Percentiles rank a stretch among this genome's conserved stretches.
Evolutionary conservation across 2,329 filamentous ascomycete species (phyloP).

Genomic region (Trichoderma gracile): DNA sequence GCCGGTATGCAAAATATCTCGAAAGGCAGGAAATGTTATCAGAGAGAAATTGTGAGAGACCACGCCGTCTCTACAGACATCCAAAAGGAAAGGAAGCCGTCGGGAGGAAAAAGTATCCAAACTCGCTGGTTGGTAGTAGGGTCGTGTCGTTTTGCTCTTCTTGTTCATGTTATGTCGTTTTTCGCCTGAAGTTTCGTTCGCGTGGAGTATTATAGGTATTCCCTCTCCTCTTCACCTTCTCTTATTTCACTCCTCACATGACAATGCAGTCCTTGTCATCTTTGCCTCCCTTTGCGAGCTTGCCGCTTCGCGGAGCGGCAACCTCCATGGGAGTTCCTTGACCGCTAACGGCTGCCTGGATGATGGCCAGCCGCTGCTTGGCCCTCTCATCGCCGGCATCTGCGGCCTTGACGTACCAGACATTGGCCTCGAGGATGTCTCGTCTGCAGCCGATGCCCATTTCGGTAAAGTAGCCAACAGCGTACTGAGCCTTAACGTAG

Average conservation of each 20-base stretch:
- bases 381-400: slow-evolving; percentile 89
- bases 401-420: slow-evolving; percentile 96
- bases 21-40: neutral
- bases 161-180: too few species aligned
- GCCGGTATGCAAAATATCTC: slow-evolving; percentile 10
- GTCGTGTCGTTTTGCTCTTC: neutral
- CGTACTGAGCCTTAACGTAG: slow-evolving; percentile 79
- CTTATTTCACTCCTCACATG: slow-evolving; percentile 45
- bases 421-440: slow-evolving; percentile 94
- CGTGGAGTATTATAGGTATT: neutral
- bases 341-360: slow-evolving; percentile 74
- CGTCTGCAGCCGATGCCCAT: slow-evolving; percentile 96
- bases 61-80: neutral
- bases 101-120: slow-evolving; percentile 7
- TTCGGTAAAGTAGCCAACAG: slow-evolving; percentile 95
- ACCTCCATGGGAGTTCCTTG: slow-evolving; percentile 58
- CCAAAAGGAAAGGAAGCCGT: neutral
- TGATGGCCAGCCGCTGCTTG: slow-evolving; percentile 81
- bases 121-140: slow-evolving; percentile 20
- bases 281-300: slow-evolving; percentile 51
- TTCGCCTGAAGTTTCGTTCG: neutral
- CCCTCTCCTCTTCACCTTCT: neutral
- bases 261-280: slow-evolving; percentile 60
- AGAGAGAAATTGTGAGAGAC: neutral
- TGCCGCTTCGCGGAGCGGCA: slow-evolving; percentile 52